Evolutionary conservation across 805 yeast species (phyloP), one percentile per base, ranked within the genome.

Genomic region (Ogataea methanolica): DNA sequence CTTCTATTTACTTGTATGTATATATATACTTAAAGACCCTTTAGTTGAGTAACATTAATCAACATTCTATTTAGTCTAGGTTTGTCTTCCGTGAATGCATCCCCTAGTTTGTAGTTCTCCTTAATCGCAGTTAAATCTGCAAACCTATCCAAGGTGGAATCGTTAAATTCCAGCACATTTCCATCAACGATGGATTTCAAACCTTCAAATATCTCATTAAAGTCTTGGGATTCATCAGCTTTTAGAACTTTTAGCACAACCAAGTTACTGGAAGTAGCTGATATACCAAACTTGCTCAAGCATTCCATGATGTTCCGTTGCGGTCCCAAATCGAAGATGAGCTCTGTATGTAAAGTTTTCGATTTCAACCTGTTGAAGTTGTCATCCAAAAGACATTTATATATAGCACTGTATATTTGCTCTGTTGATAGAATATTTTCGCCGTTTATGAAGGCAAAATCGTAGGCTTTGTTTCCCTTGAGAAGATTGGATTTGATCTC

Each of bases 241-340:
- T 65, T 63, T 23, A 69, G 39, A 2, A 84, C 70, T 51, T 78
- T 79, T n/a, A 85, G 59, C 11, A 75, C 79, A 4, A 85, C 59
- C 6, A 86, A 47, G 23, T 71, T 68, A 0, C 58, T 59, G 3
- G 79, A 65, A 4, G 69, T 67, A 33, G 74, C 76, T 44, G 80
- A 78, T 16, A 88, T 72, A 11, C 96, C 96, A 66, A 86, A 85
- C 55, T 77, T 72, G 52, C 75, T 78, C 52, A 88, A 70, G 1
- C 89, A 83, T 49, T 88, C 94, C 70, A 79, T 74, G 36, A 84
- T 82, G 59, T 85, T 86, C 55, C 80, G 82, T 7, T 80, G 74
- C 2, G 92, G 88, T 1, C 90, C 79, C 49, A 88, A 67, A 48
- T 82, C 78, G 58, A 83, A 78, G 22, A 87, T 76, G 36, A 85